A percentile compares a stretch with the other conserved stretches of the same genome.
Evolutionary conservation across 208 protist species (phyloP).

Genomic region (Borovskyia barvae): DNA sequence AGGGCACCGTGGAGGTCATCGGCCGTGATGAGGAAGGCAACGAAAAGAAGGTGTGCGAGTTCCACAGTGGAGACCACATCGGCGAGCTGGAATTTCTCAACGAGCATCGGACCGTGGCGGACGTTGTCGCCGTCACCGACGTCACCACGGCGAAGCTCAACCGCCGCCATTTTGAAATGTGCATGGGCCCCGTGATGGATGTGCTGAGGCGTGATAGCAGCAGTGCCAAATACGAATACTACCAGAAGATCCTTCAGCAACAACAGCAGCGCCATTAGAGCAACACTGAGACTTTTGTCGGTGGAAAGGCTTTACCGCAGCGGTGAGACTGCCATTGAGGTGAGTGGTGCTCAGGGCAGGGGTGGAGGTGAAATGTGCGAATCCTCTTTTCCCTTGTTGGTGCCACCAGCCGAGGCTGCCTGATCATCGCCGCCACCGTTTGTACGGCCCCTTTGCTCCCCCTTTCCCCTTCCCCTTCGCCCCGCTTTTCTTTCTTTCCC

Average conservation of each 20-base stretch:
- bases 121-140: constrained; percentile 71
- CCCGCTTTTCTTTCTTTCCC: too few relatives aligned
- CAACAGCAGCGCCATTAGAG: constrained; percentile 20
- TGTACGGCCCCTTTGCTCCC: not conserved
- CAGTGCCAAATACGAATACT: constrained; percentile 89
- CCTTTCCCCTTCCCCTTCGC: not conserved
- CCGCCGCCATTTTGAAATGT: constrained; percentile 92
- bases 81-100: constrained; percentile 91
- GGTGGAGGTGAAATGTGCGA: too few relatives aligned
- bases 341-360: too few relatives aligned
- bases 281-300: not conserved
- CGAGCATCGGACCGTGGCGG: constrained; percentile 84
- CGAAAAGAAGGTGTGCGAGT: constrained; percentile 80
- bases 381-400: too few relatives aligned
- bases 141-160: constrained; percentile 89
- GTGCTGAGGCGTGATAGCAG: constrained; percentile 80
- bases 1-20: constrained; percentile 85
- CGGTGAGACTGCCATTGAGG: too few relatives aligned
- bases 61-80: constrained; percentile 79
- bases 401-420: too few relatives aligned
- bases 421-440: too few relatives aligned
- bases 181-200: constrained; percentile 88
- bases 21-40: constrained; percentile 70
- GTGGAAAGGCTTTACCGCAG: not conserved
- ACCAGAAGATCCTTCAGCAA: constrained; percentile 79